Evolutionary conservation across 2,329 filamentous ascomycete genomes (phyloP).

Genomic region (Thielaviopsis populi): DNA sequence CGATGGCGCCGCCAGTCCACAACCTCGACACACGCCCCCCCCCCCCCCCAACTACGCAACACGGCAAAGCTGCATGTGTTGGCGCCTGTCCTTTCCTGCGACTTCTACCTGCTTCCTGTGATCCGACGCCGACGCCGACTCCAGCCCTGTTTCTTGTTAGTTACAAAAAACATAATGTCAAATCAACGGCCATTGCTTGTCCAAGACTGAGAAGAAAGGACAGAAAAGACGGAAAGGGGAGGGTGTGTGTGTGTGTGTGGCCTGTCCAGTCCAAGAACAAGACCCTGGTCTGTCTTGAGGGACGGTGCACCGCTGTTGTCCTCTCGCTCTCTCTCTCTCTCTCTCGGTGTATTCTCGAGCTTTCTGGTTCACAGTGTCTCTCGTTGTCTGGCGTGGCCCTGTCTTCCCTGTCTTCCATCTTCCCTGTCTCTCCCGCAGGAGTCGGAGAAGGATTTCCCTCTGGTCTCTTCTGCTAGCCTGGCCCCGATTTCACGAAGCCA

Average conservation of each 20-base stretch:
- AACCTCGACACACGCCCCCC: neutral
- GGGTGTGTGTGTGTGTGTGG: neutral
- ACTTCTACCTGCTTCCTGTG: neutral
- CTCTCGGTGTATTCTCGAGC: neutral
- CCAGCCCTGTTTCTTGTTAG: neutral
- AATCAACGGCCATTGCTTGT: neutral
- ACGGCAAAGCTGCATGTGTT: neutral
- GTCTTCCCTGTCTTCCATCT: neutral
- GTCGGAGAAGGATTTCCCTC: neutral
- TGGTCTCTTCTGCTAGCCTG: neutral
- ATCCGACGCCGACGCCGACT: neutral
- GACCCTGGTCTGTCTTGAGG: neutral
- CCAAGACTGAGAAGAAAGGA: neutral
- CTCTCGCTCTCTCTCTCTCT: no score
- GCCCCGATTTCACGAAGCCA: neutral
- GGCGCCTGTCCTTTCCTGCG: neutral
- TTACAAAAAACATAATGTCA: constrained; percentile 1
- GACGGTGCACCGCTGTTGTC: neutral
- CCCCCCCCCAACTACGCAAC: no score
- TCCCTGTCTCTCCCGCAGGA: neutral
- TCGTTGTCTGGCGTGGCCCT: neutral
- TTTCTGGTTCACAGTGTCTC: neutral
- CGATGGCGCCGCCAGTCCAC: no score
- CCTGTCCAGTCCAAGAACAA: neutral
- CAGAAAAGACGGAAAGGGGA: neutral